Evolutionary conservation across 768 basidiomycete genomes (phyloP).

Genomic region (Calocera viscosa): DNA sequence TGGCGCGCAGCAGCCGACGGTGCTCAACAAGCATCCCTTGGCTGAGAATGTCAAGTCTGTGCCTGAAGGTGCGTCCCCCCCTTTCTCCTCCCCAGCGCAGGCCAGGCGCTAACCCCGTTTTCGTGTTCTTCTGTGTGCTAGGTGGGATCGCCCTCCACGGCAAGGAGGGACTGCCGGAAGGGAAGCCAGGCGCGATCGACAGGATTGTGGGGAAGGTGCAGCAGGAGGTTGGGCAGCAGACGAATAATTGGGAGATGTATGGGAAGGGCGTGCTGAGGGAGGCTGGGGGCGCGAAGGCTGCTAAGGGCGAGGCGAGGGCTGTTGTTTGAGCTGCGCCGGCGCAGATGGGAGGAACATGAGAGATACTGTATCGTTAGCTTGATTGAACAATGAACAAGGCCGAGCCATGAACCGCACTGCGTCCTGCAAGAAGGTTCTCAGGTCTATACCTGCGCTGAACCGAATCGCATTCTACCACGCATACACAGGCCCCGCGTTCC

Average conservation of each 20-base stretch:
- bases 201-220: conserved; percentile 48
- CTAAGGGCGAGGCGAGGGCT: conserved; percentile 31
- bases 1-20: neutral
- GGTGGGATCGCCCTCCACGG: conserved; percentile 32
- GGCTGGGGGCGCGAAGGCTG: conserved; percentile 40
- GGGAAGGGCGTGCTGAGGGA: conserved; percentile 48
- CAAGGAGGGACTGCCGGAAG: conserved; percentile 27
- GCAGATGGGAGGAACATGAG: too few species aligned
- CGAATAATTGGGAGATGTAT: conserved; percentile 38
- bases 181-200: conserved; percentile 37
- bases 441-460: too few species aligned
- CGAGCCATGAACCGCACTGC: neutral
- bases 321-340: neutral
- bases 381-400: too few species aligned
- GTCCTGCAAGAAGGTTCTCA: neutral
- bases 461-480: conserved; percentile 44
- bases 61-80: neutral
- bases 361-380: too few species aligned
- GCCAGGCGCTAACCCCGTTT: neutral
- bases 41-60: neutral
- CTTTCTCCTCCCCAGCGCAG: neutral
- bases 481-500: conserved; percentile 62
- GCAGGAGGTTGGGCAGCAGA: conserved; percentile 43
- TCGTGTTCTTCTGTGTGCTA: conserved; percentile 6
- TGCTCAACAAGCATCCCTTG: neutral